Conservation (phyloP, 768 basidiomycete species). For the Hygrophoropsis aurantiaca region DNA sequence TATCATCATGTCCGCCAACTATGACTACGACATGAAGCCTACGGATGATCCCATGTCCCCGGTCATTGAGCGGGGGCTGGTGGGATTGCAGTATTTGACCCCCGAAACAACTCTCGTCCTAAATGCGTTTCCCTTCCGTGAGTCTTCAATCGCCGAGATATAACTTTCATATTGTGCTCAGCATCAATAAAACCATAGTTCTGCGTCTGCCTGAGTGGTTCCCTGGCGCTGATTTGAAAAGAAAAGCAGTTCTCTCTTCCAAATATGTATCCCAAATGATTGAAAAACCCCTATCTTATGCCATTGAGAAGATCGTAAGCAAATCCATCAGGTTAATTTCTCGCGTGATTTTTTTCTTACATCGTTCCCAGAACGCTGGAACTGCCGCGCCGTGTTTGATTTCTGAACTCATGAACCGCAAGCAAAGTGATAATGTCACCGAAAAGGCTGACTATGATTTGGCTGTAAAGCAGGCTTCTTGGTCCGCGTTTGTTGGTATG, state of each 20-base stretch:
- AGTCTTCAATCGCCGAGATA: background rate
- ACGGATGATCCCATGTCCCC: slow-evolving; percentile 1
- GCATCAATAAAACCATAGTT: slow-evolving; percentile 8
- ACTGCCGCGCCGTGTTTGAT: slow-evolving; percentile 8
- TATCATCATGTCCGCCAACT: slow-evolving; percentile 7
- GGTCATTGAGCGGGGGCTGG: background rate
- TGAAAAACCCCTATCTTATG: slow-evolving; percentile 22
- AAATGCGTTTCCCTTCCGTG: slow-evolving; percentile 5
- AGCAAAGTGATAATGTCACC: slow-evolving; percentile 6
- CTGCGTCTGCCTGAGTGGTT: slow-evolving; percentile 30
- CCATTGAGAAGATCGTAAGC: slow-evolving; percentile 26
- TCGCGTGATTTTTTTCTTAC: background rate
- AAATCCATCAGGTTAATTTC: no score
- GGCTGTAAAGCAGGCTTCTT: slow-evolving; percentile 8
- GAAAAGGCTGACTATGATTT: slow-evolving; percentile 3
- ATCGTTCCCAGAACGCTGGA: background rate
- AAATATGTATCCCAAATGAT: background rate
- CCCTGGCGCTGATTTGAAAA: slow-evolving; percentile 38
- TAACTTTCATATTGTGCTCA: no score
- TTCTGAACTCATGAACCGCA: slow-evolving; percentile 13
- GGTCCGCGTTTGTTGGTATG: slow-evolving; percentile 12
- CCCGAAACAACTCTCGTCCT: slow-evolving; percentile 3
- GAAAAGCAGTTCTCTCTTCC: slow-evolving; percentile 19
- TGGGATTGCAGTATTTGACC: background rate
- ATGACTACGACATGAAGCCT: background rate